These are phyloP conservation scores for Coelastrella sp. DNA, from an alignment of 139 green algal species.

Conservation along the genomic window DNA sequence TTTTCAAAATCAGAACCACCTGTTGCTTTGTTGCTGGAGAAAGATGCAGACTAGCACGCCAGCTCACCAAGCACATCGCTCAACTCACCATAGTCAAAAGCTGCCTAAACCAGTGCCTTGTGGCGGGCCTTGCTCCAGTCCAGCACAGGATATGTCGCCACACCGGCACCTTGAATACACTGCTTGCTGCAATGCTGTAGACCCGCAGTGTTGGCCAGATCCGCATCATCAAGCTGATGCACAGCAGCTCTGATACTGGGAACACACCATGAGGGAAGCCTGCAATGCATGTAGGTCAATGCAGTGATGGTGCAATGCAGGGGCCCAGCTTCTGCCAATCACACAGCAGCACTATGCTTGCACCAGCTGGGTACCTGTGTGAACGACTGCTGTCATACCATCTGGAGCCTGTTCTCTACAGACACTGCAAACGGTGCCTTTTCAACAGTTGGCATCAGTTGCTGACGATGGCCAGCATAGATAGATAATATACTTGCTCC, in stretches of 20 bases:
- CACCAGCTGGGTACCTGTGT: too few species aligned
- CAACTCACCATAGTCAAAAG: conserved; percentile 41
- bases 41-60: too few species aligned
- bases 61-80: too few species aligned
- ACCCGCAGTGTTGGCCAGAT: conserved; percentile 35
- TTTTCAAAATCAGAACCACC: too few species aligned
- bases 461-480: too few species aligned
- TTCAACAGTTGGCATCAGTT: too few species aligned
- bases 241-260: conserved; percentile 44
- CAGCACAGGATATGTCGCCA: conserved; percentile 58
- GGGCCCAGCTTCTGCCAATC: not conserved
- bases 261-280: conserved; percentile 45
- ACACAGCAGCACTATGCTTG: not conserved
- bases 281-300: not conserved
- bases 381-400: too few species aligned
- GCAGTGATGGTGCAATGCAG: not conserved
- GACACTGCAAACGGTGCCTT: too few species aligned
- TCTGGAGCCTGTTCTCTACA: too few species aligned
- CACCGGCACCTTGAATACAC: conserved; percentile 52
- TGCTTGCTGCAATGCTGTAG: conserved; percentile 50
- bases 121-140: conserved; percentile 53
- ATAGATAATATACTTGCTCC: too few species aligned
- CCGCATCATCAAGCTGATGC: conserved; percentile 34
- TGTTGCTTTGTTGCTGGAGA: too few species aligned
- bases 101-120: conserved; percentile 26